These are phyloP conservation scores for Tetraselmis striata DNA, from an alignment of 139 green algal genomes.

Conservation along the genomic window DNA sequence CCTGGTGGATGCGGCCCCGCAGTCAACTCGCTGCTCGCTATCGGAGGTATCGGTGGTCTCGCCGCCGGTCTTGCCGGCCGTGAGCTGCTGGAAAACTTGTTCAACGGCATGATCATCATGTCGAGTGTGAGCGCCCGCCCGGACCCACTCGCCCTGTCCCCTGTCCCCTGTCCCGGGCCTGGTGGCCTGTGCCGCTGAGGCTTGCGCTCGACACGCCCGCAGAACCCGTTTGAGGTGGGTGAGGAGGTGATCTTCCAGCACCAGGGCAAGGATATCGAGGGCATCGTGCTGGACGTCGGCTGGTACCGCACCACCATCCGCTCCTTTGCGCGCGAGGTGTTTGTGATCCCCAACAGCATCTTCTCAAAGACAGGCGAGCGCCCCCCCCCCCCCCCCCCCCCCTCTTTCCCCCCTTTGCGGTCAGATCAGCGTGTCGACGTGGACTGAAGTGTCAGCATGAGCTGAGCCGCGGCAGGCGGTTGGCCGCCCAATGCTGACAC, in stretches of 20 bases:
- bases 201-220: no score
- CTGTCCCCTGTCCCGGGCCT: background rate
- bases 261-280: constrained; percentile 57
- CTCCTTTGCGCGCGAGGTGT: constrained; percentile 73
- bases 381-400: no score
- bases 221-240: constrained; percentile 63
- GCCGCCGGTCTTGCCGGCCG: constrained; percentile 83
- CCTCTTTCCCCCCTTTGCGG: no score
- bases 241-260: constrained; percentile 74
- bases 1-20: background rate
- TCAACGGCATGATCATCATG: constrained; percentile 89
- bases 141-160: background rate
- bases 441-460: no score
- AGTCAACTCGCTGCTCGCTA: constrained; percentile 79
- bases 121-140: constrained; percentile 29
- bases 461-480: no score
- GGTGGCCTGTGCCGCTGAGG: no score
- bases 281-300: constrained; percentile 84
- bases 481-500: no score
- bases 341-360: constrained; percentile 61
- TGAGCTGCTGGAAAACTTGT: constrained; percentile 90
- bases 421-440: no score
- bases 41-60: constrained; percentile 88
- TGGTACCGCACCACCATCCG: constrained; percentile 84
- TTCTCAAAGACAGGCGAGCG: constrained; percentile 86